A percentile compares a stretch with the other conserved stretches of the same genome.
These are phyloP conservation scores for Neonothopanus nambi DNA, from an alignment of 1,284 basidiomycete genomes.

Conservation along the genomic window DNA sequence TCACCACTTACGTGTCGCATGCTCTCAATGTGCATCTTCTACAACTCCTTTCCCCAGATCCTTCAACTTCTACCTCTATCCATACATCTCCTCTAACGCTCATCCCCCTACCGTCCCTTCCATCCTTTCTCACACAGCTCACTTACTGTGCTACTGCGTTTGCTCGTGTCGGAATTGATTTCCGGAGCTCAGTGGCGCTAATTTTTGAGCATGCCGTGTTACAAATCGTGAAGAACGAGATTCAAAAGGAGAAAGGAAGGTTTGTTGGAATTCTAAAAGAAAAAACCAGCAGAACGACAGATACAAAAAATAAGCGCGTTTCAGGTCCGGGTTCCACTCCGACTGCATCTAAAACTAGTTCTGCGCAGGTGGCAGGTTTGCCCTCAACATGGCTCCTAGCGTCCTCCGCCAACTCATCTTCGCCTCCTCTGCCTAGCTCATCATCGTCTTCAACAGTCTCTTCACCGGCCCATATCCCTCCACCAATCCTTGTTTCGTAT, in stretches of 20 bases:
- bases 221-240: slow-evolving; percentile 40
- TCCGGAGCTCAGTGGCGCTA: slow-evolving; percentile 62
- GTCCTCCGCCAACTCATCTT: slow-evolving; percentile 32
- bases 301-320: slow-evolving; percentile 9
- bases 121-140: slow-evolving; percentile 85
- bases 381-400: slow-evolving; percentile 56
- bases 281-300: not conserved
- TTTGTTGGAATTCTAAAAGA: slow-evolving; percentile 26
- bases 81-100: slow-evolving; percentile 30
- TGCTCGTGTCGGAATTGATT: slow-evolving; percentile 88
- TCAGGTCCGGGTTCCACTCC: not conserved
- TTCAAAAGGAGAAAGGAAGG: slow-evolving; percentile 30
- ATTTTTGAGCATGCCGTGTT: slow-evolving; percentile 66
- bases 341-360: too few relatives aligned
- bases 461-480: slow-evolving; percentile 57
- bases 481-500: slow-evolving; percentile 69
- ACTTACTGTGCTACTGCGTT: slow-evolving; percentile 93
- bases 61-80: slow-evolving; percentile 26
- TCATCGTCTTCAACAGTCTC: slow-evolving; percentile 26
- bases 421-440: slow-evolving; percentile 29
- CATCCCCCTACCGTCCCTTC: slow-evolving; percentile 61
- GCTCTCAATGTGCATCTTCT: slow-evolving; percentile 57
- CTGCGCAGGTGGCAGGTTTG: slow-evolving; percentile 7
- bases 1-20: slow-evolving; percentile 55
- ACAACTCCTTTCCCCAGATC: slow-evolving; percentile 56